Base-by-base conservation (phyloP, 2,329 filamentous ascomycete genomes). In the Exophiala oligosperma region DNA sequence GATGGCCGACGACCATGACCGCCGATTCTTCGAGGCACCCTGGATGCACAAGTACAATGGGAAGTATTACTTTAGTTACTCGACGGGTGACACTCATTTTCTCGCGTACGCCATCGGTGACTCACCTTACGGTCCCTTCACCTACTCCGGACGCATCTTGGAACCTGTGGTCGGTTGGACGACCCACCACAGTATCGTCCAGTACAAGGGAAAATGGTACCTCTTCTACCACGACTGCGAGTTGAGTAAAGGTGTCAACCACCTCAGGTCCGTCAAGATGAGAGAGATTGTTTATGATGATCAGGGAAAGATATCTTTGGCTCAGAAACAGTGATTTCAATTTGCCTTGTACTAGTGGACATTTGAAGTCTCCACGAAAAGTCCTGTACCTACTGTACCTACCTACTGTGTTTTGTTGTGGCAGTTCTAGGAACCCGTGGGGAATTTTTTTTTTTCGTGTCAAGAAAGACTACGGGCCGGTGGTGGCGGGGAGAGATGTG, bases 101-200 rank as follows among this genome's bases (percentile, higher is more conserved):
- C 76, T 92, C 32, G 87, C 79, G 63, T 92, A 90, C 69, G 89
- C 86, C 1, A 84, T 81, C 2, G 82, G 86, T 0, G 76, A 83
- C 4, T 85, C 74, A 57, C 89, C 89, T 0, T 73, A 84, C 9
- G 89, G 89, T 0, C 89, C 89, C 0, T 92, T 92, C 66, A 88
- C 84, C 1, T 92, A 91, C 62, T 81, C 78, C 0, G 89, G 89
- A 0, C 76, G 84, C 48, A 87, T 92, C 54, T 71, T 92, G 49
- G 88, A 91, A 77, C 89, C 89, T 0, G 89, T 92, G 4, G 72
- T 89, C 26, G 89, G 89, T 1, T 92, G 89, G 89, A 92, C 89
- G 44, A 92, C 89, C 54, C 89, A 92, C 74, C 89, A 92, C 71
- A 89, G 85, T 2, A 87, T 92, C 64, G 87, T 87, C 8, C 87